phyloP scores from a whole-genome alignment of 495 filamentous ascomycete genomes.

The Bathelium albidoporum region DNA sequence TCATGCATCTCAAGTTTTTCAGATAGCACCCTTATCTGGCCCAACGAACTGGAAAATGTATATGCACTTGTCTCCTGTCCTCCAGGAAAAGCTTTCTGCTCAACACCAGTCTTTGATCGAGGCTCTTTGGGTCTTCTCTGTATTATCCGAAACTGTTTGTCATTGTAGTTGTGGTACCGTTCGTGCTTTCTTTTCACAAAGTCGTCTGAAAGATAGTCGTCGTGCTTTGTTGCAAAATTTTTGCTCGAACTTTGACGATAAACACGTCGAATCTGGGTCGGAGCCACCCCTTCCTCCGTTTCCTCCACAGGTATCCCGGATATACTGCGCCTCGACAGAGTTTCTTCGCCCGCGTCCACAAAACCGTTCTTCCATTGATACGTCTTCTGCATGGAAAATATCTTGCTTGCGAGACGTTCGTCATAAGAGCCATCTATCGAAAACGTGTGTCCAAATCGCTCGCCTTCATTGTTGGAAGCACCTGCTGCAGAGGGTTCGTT shows the following conservation, averaged over 20 bases:
- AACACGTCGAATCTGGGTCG: neutral
- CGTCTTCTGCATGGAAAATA: neutral
- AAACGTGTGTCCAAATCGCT: neutral
- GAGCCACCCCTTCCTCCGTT: neutral
- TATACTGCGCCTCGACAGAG: neutral
- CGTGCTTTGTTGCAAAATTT: neutral
- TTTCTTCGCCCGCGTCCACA: neutral
- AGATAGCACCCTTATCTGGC: neutral
- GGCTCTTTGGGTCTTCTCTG: too few relatives aligned
- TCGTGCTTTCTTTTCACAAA: neutral
- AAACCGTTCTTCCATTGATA: neutral
- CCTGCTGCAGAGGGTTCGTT: neutral
- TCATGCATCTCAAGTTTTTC: neutral
- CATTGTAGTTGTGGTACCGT: too few relatives aligned
- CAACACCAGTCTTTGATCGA: too few relatives aligned
- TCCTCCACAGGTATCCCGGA: neutral
- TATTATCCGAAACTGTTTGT: too few relatives aligned
- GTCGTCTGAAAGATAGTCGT: neutral
- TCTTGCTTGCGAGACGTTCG: neutral
- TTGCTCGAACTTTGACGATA: neutral
- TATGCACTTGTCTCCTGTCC: neutral
- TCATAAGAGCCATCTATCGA: neutral
- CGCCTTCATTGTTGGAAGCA: neutral
- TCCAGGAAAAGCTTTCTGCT: neutral
- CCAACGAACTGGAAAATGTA: neutral